Conservation (phyloP, 73 alveolate species). For the Stentor roeselii region DNA sequence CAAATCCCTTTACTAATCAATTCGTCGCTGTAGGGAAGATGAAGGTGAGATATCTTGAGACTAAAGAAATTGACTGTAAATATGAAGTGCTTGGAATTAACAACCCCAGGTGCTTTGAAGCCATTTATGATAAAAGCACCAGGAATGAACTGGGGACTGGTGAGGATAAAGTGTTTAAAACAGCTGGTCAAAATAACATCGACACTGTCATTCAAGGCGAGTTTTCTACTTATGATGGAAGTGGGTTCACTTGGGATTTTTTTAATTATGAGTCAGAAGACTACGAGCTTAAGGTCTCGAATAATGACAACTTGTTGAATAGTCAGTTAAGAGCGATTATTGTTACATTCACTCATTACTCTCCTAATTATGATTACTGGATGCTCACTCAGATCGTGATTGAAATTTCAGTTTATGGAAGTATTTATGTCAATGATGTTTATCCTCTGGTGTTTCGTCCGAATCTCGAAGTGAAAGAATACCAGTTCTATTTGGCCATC, state of each 20-base stretch:
- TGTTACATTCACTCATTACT: background rate
- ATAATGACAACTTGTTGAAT: background rate
- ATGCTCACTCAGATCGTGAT: background rate
- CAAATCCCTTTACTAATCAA: background rate
- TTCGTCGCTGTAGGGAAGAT: background rate
- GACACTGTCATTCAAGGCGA: background rate
- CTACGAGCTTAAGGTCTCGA: background rate
- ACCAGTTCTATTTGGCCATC: background rate
- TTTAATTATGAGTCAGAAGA: background rate
- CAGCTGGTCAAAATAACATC: conserved; percentile 1
- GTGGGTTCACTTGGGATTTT: background rate
- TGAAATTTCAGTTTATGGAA: background rate
- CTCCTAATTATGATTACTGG: conserved; percentile 21
- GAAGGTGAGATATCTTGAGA: background rate
- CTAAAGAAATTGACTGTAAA: background rate
- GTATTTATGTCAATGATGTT: background rate
- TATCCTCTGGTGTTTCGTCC: background rate
- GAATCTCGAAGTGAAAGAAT: too few relatives aligned
- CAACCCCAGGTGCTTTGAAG: background rate
- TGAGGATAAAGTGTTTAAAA: background rate
- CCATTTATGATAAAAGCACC: background rate
- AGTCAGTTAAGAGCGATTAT: background rate
- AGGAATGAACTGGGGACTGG: background rate
- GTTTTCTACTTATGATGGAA: conserved; percentile 13
- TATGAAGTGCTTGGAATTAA: background rate